Evolutionary conservation across 2,329 filamentous ascomycete species (phyloP), one percentile per base, ranked within the genome.

Genomic region (Colletotrichum cuscutae): DNA sequence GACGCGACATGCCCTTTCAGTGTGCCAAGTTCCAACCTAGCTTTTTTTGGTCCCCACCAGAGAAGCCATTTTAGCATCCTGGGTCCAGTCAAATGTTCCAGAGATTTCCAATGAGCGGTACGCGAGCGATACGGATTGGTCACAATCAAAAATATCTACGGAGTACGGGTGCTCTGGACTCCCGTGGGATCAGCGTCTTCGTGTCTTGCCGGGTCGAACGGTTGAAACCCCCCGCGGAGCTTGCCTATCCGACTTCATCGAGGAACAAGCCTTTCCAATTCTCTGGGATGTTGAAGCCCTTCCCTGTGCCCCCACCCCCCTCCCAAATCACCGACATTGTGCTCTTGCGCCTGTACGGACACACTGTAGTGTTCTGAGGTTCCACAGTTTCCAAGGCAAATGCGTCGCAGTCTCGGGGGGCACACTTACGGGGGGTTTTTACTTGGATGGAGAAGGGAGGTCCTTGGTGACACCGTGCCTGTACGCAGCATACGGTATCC

Each of bases 11-110:
- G 26, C 63, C 42, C 24, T 15, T 63, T 24, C 46, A 8, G 56
- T 54, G n/a, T 32, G 22, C 37, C 37, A 42, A 42, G 37, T 42
- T 42, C 37, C 15, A 30, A n/a, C 15, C 35, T 13, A 37, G n/a
- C n/a, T 24, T n/a, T 28, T 28, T n/a, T 57, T 8, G 7, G 54
- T 42, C 59, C 42, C 70, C 70, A 61, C 60, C 54, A 52, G 70
- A 70, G 46, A 72, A 70, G 66, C 70, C 61, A 70, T 72, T 72
- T 70, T 65, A 71, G 70, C 66, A 72, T 30, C 28, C 52, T 35
- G 37, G 9, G 15, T 30, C 24, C 24, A 24, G 24, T 28, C 53
- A 52, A 52, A 59, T 68, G 42, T 60, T 49, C 59, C 42, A n/a
- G 19, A 64, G 46, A 61, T 59, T 24, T 35, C 5, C 28, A 63